These are phyloP conservation scores for Cladobotryum mycophilum DNA, from an alignment of 2,329 filamentous ascomycete species.

Conservation along the genomic window DNA sequence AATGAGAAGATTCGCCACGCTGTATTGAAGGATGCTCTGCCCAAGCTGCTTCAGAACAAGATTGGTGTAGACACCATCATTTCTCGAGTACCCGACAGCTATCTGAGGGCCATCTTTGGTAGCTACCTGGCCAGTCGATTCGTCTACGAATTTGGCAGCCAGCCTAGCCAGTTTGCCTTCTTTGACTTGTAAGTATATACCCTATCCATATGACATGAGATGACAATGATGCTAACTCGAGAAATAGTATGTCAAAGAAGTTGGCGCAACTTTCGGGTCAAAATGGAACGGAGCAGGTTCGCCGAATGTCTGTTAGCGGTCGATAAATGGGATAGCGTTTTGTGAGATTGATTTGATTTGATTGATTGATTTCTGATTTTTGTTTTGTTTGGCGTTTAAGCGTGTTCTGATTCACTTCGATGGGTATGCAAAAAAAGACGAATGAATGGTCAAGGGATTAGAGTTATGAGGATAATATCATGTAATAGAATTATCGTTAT, in stretches of 20 bases:
- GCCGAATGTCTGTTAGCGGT: slow-evolving; percentile 21
- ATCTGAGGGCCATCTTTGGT: slow-evolving; percentile 91
- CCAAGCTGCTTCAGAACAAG: slow-evolving; percentile 75
- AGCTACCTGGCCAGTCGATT: slow-evolving; percentile 93
- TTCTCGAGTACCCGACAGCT: slow-evolving; percentile 79
- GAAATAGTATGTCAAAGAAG: slow-evolving; percentile 56
- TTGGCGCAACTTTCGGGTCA: slow-evolving; percentile 41
- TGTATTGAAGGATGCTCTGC: slow-evolving; percentile 79
- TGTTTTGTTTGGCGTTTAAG: background rate
- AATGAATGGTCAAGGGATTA: background rate
- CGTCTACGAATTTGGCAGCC: slow-evolving; percentile 90
- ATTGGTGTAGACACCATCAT: slow-evolving; percentile 88
- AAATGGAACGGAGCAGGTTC: slow-evolving; percentile 22
- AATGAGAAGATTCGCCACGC: slow-evolving; percentile 70
- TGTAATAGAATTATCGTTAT: no score
- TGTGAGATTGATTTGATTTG: background rate
- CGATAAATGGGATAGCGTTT: background rate
- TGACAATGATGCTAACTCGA: slow-evolving; percentile 2
- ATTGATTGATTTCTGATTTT: slow-evolving; percentile 1
- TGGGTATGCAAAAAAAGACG: background rate
- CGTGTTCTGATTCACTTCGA: slow-evolving; percentile 4
- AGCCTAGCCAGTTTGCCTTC: slow-evolving; percentile 93
- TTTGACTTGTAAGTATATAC: slow-evolving; percentile 81
- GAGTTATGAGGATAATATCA: no score
- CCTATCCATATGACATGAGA: background rate